Conservation (phyloP, 1,284 basidiomycete species). For the Puccinia hordei region DNA sequence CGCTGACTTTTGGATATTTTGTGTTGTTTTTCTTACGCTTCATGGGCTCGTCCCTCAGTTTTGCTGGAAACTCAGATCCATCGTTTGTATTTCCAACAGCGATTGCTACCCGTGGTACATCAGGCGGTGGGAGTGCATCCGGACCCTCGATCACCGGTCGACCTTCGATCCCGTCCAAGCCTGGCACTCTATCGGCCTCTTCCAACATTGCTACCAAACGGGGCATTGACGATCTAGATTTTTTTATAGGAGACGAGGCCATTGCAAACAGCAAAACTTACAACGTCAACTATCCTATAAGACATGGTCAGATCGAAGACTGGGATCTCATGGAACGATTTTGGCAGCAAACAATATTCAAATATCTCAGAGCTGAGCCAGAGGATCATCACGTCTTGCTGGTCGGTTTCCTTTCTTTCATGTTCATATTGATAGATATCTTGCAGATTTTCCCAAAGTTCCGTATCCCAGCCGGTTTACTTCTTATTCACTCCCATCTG, state of each 20-base stretch:
- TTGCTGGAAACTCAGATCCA: constrained; percentile 97
- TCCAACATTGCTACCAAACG: constrained; percentile 92
- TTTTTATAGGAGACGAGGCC: constrained; percentile 98
- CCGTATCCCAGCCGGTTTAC: neutral
- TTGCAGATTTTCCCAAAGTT: neutral
- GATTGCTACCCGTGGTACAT: constrained; percentile 57
- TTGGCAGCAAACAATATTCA: constrained; percentile 99
- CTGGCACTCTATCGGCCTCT: constrained; percentile 61
- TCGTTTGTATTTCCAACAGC: constrained; percentile 68
- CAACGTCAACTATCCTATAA: constrained; percentile 92
- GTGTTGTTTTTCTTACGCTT: neutral
- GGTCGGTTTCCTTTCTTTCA: constrained; percentile 63
- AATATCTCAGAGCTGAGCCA: constrained; percentile 96
- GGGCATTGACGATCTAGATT: constrained; percentile 98
- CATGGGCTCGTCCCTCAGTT: constrained; percentile 64
- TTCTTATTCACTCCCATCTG: neutral
- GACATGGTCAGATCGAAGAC: constrained; percentile 97
- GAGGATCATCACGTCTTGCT: constrained; percentile 98
- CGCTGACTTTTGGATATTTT: neutral
- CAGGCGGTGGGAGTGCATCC: constrained; percentile 52
- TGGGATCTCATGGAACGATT: constrained; percentile 99
- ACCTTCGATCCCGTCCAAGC: constrained; percentile 77
- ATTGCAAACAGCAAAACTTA: constrained; percentile 72
- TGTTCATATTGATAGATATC: neutral
- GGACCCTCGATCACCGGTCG: constrained; percentile 56